These are phyloP conservation scores for Picochlorum sp. DNA, from an alignment of 139 green algal genomes.

Conservation along the genomic window DNA sequence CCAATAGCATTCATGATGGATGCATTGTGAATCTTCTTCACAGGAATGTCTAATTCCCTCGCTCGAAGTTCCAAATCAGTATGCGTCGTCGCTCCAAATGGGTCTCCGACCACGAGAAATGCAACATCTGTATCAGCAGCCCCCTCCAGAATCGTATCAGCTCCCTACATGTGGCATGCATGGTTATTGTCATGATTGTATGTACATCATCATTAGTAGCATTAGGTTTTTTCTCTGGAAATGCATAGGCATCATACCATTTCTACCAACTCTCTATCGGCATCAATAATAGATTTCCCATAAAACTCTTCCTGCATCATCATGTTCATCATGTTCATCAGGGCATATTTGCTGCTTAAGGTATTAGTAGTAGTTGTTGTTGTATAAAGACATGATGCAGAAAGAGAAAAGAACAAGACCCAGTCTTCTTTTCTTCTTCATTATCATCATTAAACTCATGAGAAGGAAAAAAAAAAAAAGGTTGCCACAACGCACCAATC, in stretches of 20 bases:
- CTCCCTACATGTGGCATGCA: slow-evolving; percentile 27
- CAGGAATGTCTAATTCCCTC: slow-evolving; percentile 52
- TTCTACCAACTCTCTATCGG: slow-evolving; percentile 93
- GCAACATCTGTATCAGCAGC: slow-evolving; percentile 75
- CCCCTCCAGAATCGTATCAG: slow-evolving; percentile 76
- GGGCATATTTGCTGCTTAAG: too few species aligned
- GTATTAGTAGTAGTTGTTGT: too few species aligned
- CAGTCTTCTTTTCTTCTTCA: not conserved
- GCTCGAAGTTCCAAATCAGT: slow-evolving; percentile 88
- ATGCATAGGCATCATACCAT: slow-evolving; percentile 32
- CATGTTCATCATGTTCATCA: too few species aligned
- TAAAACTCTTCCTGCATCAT: slow-evolving; percentile 84
- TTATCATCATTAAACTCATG: too few species aligned
- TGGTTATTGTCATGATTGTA: not conserved
- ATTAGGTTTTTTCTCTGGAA: too few species aligned
- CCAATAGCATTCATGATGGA: slow-evolving; percentile 95
- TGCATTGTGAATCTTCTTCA: slow-evolving; percentile 93
- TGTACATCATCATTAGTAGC: not conserved
- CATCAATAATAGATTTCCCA: slow-evolving; percentile 74
- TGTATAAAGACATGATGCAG: not conserved
- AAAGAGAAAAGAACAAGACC: not conserved
- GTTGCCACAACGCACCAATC: slow-evolving; percentile 49
- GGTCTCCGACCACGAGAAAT: slow-evolving; percentile 96
- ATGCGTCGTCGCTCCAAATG: slow-evolving; percentile 96
- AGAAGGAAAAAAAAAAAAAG: not conserved